Conservation (phyloP, 1,284 basidiomycete genomes). For the Pseudozyma sp. region DNA sequence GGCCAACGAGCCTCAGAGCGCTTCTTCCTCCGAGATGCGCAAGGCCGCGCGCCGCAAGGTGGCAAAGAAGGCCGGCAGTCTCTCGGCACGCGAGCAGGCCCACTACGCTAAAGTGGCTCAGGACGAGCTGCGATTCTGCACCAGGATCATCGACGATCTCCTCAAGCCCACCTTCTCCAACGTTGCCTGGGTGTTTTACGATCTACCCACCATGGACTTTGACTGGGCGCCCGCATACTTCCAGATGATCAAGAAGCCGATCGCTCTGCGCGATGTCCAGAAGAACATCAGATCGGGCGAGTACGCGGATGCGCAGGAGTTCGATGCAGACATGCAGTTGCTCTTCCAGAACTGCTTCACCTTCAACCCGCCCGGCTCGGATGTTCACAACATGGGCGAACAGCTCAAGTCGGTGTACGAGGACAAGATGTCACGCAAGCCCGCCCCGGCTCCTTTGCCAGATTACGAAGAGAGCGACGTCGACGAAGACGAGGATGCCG, state of each 20-base stretch:
- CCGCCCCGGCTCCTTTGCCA: constrained; percentile 70
- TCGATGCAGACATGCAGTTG: constrained; percentile 89
- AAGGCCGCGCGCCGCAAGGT: constrained; percentile 42
- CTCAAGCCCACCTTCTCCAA: constrained; percentile 80
- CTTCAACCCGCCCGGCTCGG: constrained; percentile 89
- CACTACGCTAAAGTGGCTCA: constrained; percentile 77
- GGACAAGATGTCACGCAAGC: constrained; percentile 86
- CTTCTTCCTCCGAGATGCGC: constrained; percentile 41
- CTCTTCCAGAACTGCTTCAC: constrained; percentile 92
- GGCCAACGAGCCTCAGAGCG: constrained; percentile 73
- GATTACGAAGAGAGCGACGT: constrained; percentile 68
- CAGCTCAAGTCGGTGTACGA: constrained; percentile 83
- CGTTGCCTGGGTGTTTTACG: constrained; percentile 87
- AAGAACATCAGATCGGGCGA: constrained; percentile 81
- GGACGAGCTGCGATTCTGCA: constrained; percentile 87
- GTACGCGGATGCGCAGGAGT: constrained; percentile 81
- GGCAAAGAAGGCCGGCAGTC: constrained; percentile 45
- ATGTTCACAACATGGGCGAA: constrained; percentile 76
- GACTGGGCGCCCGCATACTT: constrained; percentile 87
- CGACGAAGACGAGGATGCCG: constrained; percentile 68
- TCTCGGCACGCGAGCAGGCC: constrained; percentile 70
- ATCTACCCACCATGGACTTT: constrained; percentile 84
- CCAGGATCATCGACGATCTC: constrained; percentile 81
- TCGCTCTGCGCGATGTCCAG: constrained; percentile 75
- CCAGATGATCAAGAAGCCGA: constrained; percentile 89